A percentile compares a stretch with the other conserved stretches of the same genome.
Evolutionary conservation across 2,329 filamentous ascomycete genomes (phyloP).

Genomic region (Colletotrichum lini): DNA sequence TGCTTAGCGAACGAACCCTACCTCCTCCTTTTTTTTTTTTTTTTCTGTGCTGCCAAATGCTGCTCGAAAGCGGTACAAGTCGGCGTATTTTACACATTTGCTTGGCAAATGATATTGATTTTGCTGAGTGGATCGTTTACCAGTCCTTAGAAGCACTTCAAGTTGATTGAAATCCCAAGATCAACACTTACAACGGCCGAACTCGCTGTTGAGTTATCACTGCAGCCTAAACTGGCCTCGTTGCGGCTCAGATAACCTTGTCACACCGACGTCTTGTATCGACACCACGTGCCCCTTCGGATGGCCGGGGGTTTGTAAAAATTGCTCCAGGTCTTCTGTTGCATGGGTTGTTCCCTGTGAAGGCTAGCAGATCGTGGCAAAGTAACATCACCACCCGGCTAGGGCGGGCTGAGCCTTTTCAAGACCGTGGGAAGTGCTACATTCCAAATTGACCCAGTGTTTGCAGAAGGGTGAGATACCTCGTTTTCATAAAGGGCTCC

Average conservation of each 20-base stretch:
- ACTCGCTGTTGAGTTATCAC: neutral
- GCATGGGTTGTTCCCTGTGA: conserved; percentile 18
- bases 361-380: conserved; percentile 16
- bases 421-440: neutral
- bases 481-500: neutral
- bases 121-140: neutral
- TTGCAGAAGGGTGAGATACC: neutral
- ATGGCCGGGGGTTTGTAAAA: neutral
- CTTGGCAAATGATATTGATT: no score
- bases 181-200: neutral
- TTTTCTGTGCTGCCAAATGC: neutral
- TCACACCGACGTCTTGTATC: no score
- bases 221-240: neutral
- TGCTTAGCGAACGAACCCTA: neutral
- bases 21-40: no score
- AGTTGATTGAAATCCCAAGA: no score
- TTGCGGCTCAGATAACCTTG: neutral
- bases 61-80: neutral
- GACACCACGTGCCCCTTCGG: neutral
- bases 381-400: conserved; percentile 13
- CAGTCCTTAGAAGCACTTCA: neutral
- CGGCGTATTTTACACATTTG: neutral
- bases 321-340: conserved; percentile 3
- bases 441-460: neutral
- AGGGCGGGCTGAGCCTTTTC: neutral